These are phyloP conservation scores for Orbilia quercus DNA, from an alignment of 2,329 filamentous ascomycete species.

Conservation along the genomic window DNA sequence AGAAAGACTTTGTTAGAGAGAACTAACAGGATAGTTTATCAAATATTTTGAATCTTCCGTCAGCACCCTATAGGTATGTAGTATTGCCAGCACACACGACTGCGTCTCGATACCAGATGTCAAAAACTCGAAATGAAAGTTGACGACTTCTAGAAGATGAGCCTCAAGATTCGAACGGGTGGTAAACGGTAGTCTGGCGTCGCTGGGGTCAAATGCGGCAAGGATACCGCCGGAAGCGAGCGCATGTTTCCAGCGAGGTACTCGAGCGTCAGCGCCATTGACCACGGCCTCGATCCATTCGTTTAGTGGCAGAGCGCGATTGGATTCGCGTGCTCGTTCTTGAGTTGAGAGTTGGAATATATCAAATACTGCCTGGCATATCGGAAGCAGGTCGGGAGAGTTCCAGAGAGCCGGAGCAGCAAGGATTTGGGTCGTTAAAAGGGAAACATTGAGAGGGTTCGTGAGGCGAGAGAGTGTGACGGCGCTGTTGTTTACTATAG, in stretches of 20 bases:
- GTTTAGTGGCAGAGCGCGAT: constrained; percentile 65
- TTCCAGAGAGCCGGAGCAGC: constrained; percentile 78
- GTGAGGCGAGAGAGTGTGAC: constrained; percentile 76
- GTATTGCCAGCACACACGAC: constrained; percentile 48
- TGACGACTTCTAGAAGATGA: constrained; percentile 44
- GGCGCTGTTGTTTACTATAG: constrained; percentile 65
- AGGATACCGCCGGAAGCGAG: constrained; percentile 82
- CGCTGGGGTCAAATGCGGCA: constrained; percentile 60
- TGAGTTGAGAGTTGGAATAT: constrained; percentile 76
- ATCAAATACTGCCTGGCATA: constrained; percentile 74
- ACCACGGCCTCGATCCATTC: constrained; percentile 71
- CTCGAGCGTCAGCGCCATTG: constrained; percentile 70
- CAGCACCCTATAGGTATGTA: constrained; percentile 40
- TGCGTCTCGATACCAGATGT: constrained; percentile 49
- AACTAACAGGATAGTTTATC: constrained; percentile 45
- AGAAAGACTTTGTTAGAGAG: background rate
- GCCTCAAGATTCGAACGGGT: constrained; percentile 46
- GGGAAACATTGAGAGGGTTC: constrained; percentile 78
- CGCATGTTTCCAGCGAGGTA: constrained; percentile 83
- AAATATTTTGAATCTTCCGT: constrained; percentile 49
- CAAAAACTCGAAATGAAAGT: constrained; percentile 53
- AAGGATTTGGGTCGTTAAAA: constrained; percentile 78
- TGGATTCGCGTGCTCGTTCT: constrained; percentile 66
- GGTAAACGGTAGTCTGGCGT: constrained; percentile 45
- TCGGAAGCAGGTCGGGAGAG: constrained; percentile 70